Percentiles rank a stretch among this genome's conserved stretches.
Evolutionary conservation across 2,329 filamentous ascomycete genomes (phyloP).

Genomic region (Gyromitra esculenta): DNA sequence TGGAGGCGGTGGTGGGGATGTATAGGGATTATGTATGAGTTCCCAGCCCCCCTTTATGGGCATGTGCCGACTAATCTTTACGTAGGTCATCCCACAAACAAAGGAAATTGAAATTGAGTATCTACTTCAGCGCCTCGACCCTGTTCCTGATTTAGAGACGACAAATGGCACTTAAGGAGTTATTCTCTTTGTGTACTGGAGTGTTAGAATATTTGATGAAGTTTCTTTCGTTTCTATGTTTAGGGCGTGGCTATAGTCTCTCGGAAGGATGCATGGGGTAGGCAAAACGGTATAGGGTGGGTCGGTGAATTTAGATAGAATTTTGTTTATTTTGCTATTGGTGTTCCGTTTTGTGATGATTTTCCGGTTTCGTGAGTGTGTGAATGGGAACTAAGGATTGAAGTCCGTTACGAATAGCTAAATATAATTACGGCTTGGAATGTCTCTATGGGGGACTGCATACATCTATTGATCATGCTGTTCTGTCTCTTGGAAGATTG

Average conservation of each 20-base stretch:
- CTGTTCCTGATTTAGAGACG: constrained; percentile 46
- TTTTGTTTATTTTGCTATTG: background rate
- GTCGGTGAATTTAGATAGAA: background rate
- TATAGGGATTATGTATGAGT: constrained; percentile 67
- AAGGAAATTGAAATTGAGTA: constrained; percentile 99
- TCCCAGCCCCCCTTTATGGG: background rate
- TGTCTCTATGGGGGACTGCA: background rate
- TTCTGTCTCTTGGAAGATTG: background rate
- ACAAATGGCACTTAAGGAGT: background rate
- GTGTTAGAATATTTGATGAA: background rate
- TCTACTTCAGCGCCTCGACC: constrained; percentile 86
- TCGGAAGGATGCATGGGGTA: background rate
- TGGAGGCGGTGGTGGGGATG: constrained; percentile 88
- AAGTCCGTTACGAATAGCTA: background rate
- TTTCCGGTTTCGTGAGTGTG: background rate
- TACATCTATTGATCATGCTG: background rate
- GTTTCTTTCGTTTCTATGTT: background rate
- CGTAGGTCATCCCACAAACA: constrained; percentile 92
- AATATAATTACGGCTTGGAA: background rate
- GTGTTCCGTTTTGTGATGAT: background rate
- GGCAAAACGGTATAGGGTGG: background rate
- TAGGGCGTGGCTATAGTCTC: background rate
- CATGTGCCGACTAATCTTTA: constrained; percentile 42
- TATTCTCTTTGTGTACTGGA: background rate
- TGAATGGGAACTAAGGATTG: background rate